Base-by-base conservation (phyloP, 2,329 filamentous ascomycete species). In the Sporothrix phasma region DNA sequence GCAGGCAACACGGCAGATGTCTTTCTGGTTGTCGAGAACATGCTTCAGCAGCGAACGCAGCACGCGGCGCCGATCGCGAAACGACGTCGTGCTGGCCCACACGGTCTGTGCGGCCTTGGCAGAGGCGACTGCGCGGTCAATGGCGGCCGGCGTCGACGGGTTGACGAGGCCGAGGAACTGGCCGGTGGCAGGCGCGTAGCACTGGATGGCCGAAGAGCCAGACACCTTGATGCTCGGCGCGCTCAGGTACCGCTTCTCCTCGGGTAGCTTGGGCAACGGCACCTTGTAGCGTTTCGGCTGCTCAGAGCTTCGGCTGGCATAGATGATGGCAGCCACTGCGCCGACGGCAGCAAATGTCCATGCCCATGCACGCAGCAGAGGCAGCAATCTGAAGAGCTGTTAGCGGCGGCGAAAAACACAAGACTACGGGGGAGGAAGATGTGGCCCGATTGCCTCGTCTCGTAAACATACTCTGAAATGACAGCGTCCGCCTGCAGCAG, bases 181-280 rank as follows among this genome's bases (percentile, higher is more conserved):
- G 67, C 94, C 94, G 26, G 92, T 97, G 1, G 93, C 93, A 1
- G 94, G 94, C 49, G 88, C 89, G 74, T 94, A 94, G 77, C 90
- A 95, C 76, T 90, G 89, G 66, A 95, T 87, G 7, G 86, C 82
- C 1, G 83, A 81, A 45, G 85, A 85, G 17, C 85, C 86, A 1
- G 84, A 73, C n/a, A 84, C 73, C 81, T 84, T 51, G 29, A 67
- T 62, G 19, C 54, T 41, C 13, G 65, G 47, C 61, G 49, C 11
- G n/a, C 61, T 62, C 15, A 66, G 46, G 47, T 65, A 65, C 68
- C 80, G 79, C 58, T 81, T 78, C 64, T 83, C 79, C 73, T 80
- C 77, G 62, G 85, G 84, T 67, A 82, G 75, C 73, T 84, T 83
- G n/a, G 88, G 87, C 47, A 81, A 70, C 5, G 84, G 79, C 34